phyloP scores from a whole-genome alignment of 2,329 filamentous ascomycete species.

The Beauveria pseudobassiana region DNA sequence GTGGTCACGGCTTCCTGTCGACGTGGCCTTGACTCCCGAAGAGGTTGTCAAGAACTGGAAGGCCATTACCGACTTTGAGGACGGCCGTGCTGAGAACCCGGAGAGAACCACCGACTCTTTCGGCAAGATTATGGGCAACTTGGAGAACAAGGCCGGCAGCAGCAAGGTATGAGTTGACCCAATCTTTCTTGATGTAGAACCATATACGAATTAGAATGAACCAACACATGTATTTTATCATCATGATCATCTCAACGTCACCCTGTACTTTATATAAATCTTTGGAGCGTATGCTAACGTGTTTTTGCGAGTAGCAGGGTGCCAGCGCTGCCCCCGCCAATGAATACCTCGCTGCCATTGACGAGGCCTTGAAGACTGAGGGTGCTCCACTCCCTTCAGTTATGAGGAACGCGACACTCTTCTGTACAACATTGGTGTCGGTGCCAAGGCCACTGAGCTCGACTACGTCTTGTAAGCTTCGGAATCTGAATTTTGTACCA shows the following conservation, averaged over 20 bases:
- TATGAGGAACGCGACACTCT: constrained; percentile 85
- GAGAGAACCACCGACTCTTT: constrained; percentile 69
- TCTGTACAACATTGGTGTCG: constrained; percentile 91
- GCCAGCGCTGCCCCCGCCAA: constrained; percentile 33
- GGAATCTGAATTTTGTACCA: neutral
- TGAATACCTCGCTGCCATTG: constrained; percentile 67
- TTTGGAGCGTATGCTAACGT: constrained; percentile 15
- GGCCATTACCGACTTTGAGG: constrained; percentile 78
- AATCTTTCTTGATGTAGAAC: constrained; percentile 12
- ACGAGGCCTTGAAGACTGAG: constrained; percentile 64
- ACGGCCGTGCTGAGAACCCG: constrained; percentile 81
- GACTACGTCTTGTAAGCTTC: constrained; percentile 64
- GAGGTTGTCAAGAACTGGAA: constrained; percentile 69
- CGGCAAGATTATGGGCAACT: constrained; percentile 72
- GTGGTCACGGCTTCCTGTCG: constrained; percentile 84
- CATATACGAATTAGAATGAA: constrained; percentile 14
- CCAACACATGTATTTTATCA: constrained; percentile 8
- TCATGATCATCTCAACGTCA: neutral
- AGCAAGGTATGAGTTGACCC: constrained; percentile 49
- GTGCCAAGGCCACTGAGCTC: constrained; percentile 84
- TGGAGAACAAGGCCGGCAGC: constrained; percentile 61
- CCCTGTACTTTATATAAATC: neutral
- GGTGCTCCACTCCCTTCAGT: constrained; percentile 63
- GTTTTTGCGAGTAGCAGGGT: constrained; percentile 18
- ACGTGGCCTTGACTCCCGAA: constrained; percentile 77